phyloP scores from a whole-genome alignment of 257 asterid species.

The Sherardia arvensis region DNA sequence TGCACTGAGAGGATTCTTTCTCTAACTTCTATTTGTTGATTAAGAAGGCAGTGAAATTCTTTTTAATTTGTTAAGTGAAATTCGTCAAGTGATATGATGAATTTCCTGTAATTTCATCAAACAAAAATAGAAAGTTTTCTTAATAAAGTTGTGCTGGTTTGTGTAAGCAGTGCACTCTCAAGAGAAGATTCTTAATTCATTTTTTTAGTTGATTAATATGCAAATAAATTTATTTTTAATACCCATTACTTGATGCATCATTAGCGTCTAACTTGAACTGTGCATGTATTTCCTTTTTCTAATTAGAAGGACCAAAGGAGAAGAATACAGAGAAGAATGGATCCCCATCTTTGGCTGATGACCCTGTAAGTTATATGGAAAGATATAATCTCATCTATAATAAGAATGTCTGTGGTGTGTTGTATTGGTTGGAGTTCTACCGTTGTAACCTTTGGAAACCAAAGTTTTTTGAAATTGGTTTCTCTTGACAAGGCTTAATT shows the following conservation, averaged over 20 bases:
- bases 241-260: background rate
- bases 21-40: background rate
- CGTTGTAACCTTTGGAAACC: background rate
- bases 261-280: background rate
- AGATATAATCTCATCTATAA: background rate
- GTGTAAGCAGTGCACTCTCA: no score
- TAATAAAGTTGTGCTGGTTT: background rate
- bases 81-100: background rate
- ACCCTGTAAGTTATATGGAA: conserved; percentile 37
- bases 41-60: background rate
- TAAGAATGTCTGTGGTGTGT: background rate
- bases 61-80: no score
- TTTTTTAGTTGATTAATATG: no score
- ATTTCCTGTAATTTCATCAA: background rate
- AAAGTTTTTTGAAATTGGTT: background rate
- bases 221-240: no score
- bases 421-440: background rate
- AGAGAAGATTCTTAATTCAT: no score
- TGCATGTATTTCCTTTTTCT: conserved; percentile 2
- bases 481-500: background rate
- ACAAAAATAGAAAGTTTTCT: background rate
- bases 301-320: conserved; percentile 34
- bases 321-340: conserved; percentile 26
- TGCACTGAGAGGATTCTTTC: background rate
- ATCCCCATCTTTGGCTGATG: conserved; percentile 40